Evolutionary conservation across 176 grass and related monocot species (phyloP).

Genomic region (Hordeum vulgare): MorexV3_pseudomolecules_assembly NC_058519.1:637277785-637278284

Average conservation of each 20-base stretch:
- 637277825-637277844: neutral
- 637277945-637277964: neutral
- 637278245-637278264: slow-evolving; percentile 78
- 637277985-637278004: neutral
- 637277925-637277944: neutral
- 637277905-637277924: neutral
- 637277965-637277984: neutral
- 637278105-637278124: neutral
- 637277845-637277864: neutral
- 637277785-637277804: neutral
- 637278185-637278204: slow-evolving; percentile 82
- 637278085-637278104: neutral
- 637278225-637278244: slow-evolving; percentile 90
- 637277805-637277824: neutral
- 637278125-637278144: slow-evolving; percentile 53
- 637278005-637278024: neutral
- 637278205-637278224: slow-evolving; percentile 77
- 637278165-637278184: slow-evolving; percentile 78
- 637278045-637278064: neutral
- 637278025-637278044: neutral
- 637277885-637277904: neutral
- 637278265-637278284: slow-evolving; percentile 79
- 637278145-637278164: slow-evolving; percentile 91
- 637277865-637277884: neutral
- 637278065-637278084: neutral